phyloP scores from a whole-genome alignment of 1,284 basidiomycete genomes.

The Omphalotus olearius region DNA sequence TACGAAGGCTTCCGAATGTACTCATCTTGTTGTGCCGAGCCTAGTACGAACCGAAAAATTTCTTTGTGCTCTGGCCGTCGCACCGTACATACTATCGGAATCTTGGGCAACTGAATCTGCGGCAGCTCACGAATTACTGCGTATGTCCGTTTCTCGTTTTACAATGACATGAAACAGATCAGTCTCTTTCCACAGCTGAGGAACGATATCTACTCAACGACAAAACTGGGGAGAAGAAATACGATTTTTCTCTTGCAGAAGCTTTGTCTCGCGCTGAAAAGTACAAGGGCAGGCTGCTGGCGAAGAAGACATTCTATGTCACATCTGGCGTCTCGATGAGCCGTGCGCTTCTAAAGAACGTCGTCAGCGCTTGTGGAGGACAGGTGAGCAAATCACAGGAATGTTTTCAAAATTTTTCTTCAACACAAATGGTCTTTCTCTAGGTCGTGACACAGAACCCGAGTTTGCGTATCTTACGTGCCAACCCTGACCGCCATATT shows the following conservation, averaged over 20 bases:
- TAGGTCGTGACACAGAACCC: conserved; percentile 48
- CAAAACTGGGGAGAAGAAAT: conserved; percentile 56
- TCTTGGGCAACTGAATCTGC: conserved; percentile 66
- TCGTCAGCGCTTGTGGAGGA: conserved; percentile 65
- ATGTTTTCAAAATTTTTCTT: background rate
- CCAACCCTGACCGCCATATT: conserved; percentile 44
- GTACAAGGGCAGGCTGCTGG: conserved; percentile 49
- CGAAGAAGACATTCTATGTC: conserved; percentile 66
- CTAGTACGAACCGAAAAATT: conserved; percentile 83
- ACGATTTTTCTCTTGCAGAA: conserved; percentile 55
- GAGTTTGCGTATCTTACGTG: conserved; percentile 49
- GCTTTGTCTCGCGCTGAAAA: conserved; percentile 54
- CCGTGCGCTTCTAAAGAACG: conserved; percentile 54
- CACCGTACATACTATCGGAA: conserved; percentile 57
- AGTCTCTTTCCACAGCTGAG: conserved; percentile 47
- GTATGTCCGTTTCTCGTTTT: conserved; percentile 30
- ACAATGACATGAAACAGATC: conserved; percentile 5
- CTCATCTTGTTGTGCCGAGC: conserved; percentile 65
- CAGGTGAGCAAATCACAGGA: conserved; percentile 36
- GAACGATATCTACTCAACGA: conserved; percentile 57
- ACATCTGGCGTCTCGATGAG: conserved; percentile 58
- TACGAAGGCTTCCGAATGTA: conserved; percentile 61
- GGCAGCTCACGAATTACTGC: conserved; percentile 50
- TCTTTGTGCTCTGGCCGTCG: conserved; percentile 62
- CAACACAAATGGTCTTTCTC: background rate